These are phyloP conservation scores for Trypanosoma scelopori DNA, from an alignment of 208 protist species.

Conservation along the genomic window DNA sequence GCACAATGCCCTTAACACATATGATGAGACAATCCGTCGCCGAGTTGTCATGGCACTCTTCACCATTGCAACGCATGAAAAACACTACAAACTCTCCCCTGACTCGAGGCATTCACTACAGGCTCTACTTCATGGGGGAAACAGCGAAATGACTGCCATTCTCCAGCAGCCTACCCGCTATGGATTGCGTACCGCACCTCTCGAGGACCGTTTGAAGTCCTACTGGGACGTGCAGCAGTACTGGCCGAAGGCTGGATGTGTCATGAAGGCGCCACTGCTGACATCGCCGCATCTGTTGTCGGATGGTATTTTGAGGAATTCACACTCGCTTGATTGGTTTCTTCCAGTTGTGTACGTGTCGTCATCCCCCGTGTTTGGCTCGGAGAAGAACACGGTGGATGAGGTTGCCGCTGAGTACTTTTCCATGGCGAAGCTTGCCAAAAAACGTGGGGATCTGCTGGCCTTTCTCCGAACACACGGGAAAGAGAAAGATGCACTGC, in stretches of 20 bases:
- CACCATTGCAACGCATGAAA: conserved; percentile 53
- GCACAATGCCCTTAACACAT: conserved; percentile 34
- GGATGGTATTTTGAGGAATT: conserved; percentile 15
- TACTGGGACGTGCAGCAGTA: conserved; percentile 72
- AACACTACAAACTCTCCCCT: conserved; percentile 62
- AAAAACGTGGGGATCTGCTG: conserved; percentile 39
- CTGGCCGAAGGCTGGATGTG: conserved; percentile 83
- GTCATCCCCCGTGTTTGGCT: conserved; percentile 63
- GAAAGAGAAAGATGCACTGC: conserved; percentile 48
- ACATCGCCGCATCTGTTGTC: conserved; percentile 31
- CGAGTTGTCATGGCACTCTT: conserved; percentile 58
- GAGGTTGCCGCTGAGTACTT: conserved; percentile 74
- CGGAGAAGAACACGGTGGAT: conserved; percentile 54
- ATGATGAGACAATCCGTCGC: conserved; percentile 46
- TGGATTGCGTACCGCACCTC: conserved; percentile 17
- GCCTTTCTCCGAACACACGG: conserved; percentile 67
- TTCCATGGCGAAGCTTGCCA: conserved; percentile 58
- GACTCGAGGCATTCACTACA: conserved; percentile 49
- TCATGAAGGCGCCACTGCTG: conserved; percentile 41
- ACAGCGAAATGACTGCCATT: conserved; percentile 40
- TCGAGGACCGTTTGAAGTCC: conserved; percentile 40
- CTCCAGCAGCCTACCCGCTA: conserved; percentile 28
- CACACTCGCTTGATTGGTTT: conserved; percentile 22
- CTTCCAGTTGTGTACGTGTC: conserved; percentile 77
- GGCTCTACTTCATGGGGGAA: conserved; percentile 38